Conservation (phyloP, 345 rosid species). For the Balakata baccata region DNA sequence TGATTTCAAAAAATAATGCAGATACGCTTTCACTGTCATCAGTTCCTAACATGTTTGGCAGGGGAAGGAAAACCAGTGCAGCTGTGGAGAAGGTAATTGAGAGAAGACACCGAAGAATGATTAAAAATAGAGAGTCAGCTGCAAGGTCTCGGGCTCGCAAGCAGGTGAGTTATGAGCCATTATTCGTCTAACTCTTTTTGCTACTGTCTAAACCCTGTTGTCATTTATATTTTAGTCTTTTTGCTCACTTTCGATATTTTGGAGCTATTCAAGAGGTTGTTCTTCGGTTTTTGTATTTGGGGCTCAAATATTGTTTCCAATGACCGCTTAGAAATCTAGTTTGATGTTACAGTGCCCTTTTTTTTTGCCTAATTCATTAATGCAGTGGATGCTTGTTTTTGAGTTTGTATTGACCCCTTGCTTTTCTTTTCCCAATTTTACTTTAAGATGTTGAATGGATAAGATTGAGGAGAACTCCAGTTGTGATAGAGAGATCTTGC, state of each 20-base stretch:
- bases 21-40: constrained; percentile 73
- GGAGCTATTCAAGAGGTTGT: not conserved
- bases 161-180: constrained; percentile 56
- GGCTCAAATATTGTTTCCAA: not conserved
- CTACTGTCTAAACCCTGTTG: not conserved
- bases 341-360: not conserved
- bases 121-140: constrained; percentile 97
- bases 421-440: not conserved
- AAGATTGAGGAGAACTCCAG: not conserved
- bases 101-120: constrained; percentile 97
- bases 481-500: too few species aligned
- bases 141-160: constrained; percentile 98
- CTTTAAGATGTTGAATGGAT: not conserved
- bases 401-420: not conserved
- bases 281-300: not conserved
- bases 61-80: constrained; percentile 64
- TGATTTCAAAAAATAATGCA: constrained; percentile 58
- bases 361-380: not conserved
- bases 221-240: not conserved
- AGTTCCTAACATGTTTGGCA: constrained; percentile 63
- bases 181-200: constrained; percentile 1
- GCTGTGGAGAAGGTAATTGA: constrained; percentile 86
- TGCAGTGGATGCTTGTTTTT: not conserved
- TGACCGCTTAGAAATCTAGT: not conserved
- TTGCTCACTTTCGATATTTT: not conserved